These are phyloP conservation scores for Borealophlyctis nickersoniae DNA, from an alignment of 192 early-diverging fungal species.

Conservation along the genomic window DNA sequence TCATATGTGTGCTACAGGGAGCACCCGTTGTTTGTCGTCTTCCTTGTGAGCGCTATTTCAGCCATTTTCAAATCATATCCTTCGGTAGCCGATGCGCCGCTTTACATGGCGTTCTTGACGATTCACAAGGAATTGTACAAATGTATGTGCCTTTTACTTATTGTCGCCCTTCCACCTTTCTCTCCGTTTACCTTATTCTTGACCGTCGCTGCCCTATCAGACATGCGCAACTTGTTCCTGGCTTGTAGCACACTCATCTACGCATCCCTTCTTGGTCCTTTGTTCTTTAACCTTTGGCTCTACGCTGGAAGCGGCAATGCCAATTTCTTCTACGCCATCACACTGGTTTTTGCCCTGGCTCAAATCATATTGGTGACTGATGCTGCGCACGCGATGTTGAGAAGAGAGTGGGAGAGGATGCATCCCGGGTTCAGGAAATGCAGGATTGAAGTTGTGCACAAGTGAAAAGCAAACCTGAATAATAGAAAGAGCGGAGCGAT, in stretches of 20 bases:
- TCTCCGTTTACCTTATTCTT: not conserved
- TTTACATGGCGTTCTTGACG: constrained; percentile 79
- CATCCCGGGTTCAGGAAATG: constrained; percentile 50
- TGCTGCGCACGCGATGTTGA: constrained; percentile 68
- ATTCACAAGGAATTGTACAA: constrained; percentile 82
- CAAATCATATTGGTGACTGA: constrained; percentile 87
- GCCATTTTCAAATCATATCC: constrained; percentile 93
- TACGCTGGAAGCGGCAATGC: constrained; percentile 94
- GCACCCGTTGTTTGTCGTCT: constrained; percentile 74
- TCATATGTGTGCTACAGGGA: no score
- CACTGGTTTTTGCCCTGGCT: constrained; percentile 83
- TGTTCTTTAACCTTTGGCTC: constrained; percentile 95
- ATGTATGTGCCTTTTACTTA: constrained; percentile 57
- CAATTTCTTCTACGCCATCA: constrained; percentile 98
- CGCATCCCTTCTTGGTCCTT: constrained; percentile 74
- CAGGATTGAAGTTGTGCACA: constrained; percentile 43
- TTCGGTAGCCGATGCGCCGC: constrained; percentile 76
- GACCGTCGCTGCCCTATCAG: constrained; percentile 31
- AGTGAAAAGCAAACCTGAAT: constrained; percentile 21
- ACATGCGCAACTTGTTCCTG: constrained; percentile 80
- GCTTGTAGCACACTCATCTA: constrained; percentile 68
- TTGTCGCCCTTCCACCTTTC: constrained; percentile 18
- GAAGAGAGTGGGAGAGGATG: constrained; percentile 77
- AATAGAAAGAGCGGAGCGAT: no score
- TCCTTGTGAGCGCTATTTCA: constrained; percentile 71